A percentile compares a stretch with the other conserved stretches of the same genome.
Evolutionary conservation across 2,329 filamentous ascomycete genomes (phyloP).

Genomic region (Phialemoniopsis sp.): DNA sequence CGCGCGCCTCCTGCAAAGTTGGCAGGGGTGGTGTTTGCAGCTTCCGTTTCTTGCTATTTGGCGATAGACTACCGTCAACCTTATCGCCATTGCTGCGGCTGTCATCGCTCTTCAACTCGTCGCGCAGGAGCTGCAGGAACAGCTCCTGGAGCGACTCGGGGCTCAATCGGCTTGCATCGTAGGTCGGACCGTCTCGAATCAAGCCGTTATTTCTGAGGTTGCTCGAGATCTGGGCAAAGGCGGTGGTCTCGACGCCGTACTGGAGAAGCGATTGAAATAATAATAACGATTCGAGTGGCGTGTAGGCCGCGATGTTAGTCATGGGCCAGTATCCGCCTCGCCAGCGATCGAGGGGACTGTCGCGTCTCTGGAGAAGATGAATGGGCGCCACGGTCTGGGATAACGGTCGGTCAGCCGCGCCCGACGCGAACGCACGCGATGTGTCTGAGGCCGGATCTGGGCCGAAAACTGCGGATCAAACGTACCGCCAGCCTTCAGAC

Average conservation of each 20-base stretch:
- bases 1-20: constrained; percentile 61
- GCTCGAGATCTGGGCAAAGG: constrained; percentile 36
- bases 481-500: too few relatives aligned
- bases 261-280: constrained; percentile 24
- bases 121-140: constrained; percentile 71
- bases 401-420: not conserved
- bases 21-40: constrained; percentile 60
- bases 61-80: constrained; percentile 41
- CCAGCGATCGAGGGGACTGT: constrained; percentile 24
- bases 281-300: constrained; percentile 27
- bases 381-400: constrained; percentile 27
- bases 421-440: too few relatives aligned
- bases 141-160: constrained; percentile 75
- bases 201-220: constrained; percentile 69
- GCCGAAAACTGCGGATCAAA: too few relatives aligned
- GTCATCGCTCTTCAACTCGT: constrained; percentile 60
- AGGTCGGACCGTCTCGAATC: constrained; percentile 65
- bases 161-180: constrained; percentile 69
- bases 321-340: constrained; percentile 29
- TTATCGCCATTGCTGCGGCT: constrained; percentile 27
- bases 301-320: constrained; percentile 22
- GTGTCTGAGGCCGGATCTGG: too few relatives aligned
- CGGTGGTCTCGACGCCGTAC: constrained; percentile 20
- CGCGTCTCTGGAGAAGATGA: constrained; percentile 25
- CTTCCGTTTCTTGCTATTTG: constrained; percentile 71